These are phyloP conservation scores for Jasminum sambac DNA, from an alignment of 257 asterid species.

Conservation along the genomic window DNA sequence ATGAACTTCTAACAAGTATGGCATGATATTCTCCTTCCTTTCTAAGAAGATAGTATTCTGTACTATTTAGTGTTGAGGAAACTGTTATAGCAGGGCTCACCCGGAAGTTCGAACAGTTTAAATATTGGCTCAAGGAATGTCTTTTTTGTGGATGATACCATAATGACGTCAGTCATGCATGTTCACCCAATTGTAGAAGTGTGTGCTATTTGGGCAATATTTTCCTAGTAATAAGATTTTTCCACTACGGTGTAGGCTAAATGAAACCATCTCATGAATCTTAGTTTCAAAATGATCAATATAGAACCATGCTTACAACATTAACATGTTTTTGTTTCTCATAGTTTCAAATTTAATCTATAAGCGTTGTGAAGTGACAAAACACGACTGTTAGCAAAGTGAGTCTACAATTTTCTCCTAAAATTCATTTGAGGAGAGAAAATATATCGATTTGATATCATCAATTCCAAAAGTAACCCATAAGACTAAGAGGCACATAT, in stretches of 20 bases:
- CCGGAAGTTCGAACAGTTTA: not conserved
- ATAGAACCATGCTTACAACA: not conserved
- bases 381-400: no score
- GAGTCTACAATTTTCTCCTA: no score
- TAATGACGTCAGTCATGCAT: not conserved
- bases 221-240: no score
- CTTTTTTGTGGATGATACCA: not conserved
- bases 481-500: no score
- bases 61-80: not conserved
- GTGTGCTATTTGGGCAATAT: no score
- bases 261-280: not conserved
- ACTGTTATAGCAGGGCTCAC: not conserved
- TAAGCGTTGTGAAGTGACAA: no score
- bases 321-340: not conserved
- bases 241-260: not conserved
- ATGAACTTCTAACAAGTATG: not conserved
- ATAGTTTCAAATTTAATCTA: no score
- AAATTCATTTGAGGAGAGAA: no score
- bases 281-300: not conserved
- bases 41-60: not conserved
- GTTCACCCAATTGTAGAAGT: not conserved
- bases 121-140: not conserved
- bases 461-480: no score
- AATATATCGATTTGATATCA: no score
- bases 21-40: not conserved